Base-by-base conservation (phyloP, 1,139 yeast species). In the Yamadazyma spencermartinsiae region DNA sequence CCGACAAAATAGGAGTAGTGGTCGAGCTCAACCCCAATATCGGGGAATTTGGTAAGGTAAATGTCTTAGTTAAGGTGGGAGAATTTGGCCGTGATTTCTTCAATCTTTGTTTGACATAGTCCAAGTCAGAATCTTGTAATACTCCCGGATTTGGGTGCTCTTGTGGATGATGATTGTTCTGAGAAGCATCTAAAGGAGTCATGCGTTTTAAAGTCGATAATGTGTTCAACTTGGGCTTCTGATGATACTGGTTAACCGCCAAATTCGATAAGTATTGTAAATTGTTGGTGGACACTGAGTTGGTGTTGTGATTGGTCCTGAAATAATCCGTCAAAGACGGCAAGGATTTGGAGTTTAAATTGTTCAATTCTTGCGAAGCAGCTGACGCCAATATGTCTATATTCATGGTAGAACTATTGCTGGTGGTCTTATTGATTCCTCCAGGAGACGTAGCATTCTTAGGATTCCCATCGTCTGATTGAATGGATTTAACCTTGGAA, bases 361-460 rank as follows among this genome's bases (percentile, higher is more conserved):
- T 65, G 37, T 66, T 84, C 40, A 86, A 69, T 56, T 86, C 92
- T 54, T 85, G 86, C 4, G 89, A 76, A 1, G 95, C 95, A 3
- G 95, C 94, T 18, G 84, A 77, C 3, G 94, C 95, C 43, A 86
- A 64, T 3, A 85, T 73, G 56, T 86, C 86, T 58, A 86, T 86
- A 54, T 84, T 88, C 38, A 74, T 70, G 16, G 49, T 47, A 24
- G 40, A 44, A 36, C 20, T 37, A 17, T 34, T 34, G 4, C 35
- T 16, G 21, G 33, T 30, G 25, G 44, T 30, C 20, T 35, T 39
- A 31, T 37, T 37, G 21, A 41, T 28, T 8, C 19, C 20, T 15
- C 28, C 21, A 36, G 34, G 12, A 23, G 36, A 20, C 14, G 31
- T 21, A 14, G 11, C 24, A 15, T 36, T 31, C 15, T 6, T 28